These are phyloP conservation scores for Nematodospora valgi DNA, from an alignment of 805 yeast species.

Conservation along the genomic window DNA sequence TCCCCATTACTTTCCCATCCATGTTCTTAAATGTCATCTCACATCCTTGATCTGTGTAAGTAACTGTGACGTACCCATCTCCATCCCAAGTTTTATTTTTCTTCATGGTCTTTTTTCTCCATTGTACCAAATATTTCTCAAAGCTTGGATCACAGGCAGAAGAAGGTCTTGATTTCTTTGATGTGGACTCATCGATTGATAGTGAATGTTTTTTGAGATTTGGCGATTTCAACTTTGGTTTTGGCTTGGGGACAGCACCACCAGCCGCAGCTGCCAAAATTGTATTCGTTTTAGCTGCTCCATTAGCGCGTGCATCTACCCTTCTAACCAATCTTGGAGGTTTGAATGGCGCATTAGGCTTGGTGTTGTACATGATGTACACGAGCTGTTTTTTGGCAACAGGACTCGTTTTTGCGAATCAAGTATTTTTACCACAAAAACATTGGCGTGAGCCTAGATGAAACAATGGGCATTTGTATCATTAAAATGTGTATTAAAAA, in stretches of 20 bases:
- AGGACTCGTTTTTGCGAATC: no score
- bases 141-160: neutral
- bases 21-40: conserved; percentile 25
- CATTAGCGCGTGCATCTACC: no score
- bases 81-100: conserved; percentile 95
- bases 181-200: neutral
- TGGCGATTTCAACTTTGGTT: neutral
- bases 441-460: no score
- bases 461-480: no score
- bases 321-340: conserved; percentile 40
- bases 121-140: conserved; percentile 42
- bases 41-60: conserved; percentile 12
- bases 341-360: conserved; percentile 47
- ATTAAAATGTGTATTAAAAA: no score
- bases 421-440: no score
- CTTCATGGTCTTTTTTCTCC: conserved; percentile 68
- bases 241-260: neutral
- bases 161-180: conserved; percentile 1
- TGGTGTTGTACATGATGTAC: no score
- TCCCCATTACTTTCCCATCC: conserved; percentile 19
- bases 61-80: conserved; percentile 58
- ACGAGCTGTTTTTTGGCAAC: no score
- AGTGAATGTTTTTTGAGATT: no score
- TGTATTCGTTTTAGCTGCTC: neutral
- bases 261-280: neutral